Conservation (phyloP, 2,329 filamentous ascomycete genomes). For the Didymella lethalis region DNA sequence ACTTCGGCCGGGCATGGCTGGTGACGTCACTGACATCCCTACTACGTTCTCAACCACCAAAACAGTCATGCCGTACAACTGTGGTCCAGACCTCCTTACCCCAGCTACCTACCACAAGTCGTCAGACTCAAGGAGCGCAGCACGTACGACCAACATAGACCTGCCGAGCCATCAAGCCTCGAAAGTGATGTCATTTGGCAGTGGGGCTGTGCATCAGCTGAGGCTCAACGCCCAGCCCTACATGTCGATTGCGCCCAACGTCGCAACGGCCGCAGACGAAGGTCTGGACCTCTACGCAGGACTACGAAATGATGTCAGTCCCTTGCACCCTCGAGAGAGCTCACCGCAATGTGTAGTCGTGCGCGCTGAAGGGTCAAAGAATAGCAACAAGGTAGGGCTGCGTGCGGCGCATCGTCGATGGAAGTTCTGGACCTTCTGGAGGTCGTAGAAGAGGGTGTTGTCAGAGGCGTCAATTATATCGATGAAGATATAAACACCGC, state of each 20-base stretch:
- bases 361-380: conserved; percentile 5
- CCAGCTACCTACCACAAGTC: not conserved
- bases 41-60: not conserved
- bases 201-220: conserved; percentile 18
- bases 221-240: conserved; percentile 11
- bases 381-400: conserved; percentile 9
- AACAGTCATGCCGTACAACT: not conserved
- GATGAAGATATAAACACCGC: conserved; percentile 1
- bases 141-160: not conserved
- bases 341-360: not conserved
- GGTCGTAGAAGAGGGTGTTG: not conserved
- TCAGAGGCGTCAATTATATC: not conserved
- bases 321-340: not conserved
- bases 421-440: conserved; percentile 1
- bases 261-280: not conserved
- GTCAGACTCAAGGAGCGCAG: not conserved
- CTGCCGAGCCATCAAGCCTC: not conserved
- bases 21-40: not conserved
- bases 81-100: not conserved
- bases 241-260: not conserved
- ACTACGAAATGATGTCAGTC: conserved; percentile 6
- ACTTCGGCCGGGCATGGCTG: not conserved
- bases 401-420: conserved; percentile 9
- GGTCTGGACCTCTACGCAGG: not conserved
- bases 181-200: conserved; percentile 9